phyloP scores from a whole-genome alignment of 169 alveolate genomes.

The Fabrea salina region DNA sequence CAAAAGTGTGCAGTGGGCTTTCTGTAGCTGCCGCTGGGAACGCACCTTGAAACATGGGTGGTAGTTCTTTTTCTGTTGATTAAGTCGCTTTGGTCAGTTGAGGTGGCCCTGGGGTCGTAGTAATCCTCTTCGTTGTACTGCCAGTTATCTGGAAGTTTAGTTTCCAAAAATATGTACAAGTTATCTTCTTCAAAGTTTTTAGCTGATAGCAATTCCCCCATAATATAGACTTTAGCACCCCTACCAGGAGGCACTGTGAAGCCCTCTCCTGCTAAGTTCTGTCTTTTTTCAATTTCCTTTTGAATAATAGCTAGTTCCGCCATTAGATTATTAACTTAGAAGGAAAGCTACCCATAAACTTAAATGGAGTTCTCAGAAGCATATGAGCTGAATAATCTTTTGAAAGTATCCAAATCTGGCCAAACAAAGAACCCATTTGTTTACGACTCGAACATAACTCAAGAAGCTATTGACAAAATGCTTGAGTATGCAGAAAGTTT shows the following conservation, averaged over 20 bases:
- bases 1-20: conserved; percentile 15
- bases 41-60: not conserved
- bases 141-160: conserved; percentile 16
- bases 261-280: conserved; percentile 25
- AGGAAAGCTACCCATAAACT: too few species aligned
- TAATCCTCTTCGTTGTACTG: conserved; percentile 1
- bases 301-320: conserved; percentile 30
- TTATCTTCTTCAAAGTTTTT: conserved; percentile 30
- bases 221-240: conserved; percentile 25
- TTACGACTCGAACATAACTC: not conserved
- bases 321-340: too few species aligned
- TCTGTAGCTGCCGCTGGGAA: conserved; percentile 2
- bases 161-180: not conserved
- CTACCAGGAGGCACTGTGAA: not conserved
- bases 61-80: conserved; percentile 1
- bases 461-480: not conserved
- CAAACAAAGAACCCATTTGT: not conserved
- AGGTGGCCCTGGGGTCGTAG: not conserved
- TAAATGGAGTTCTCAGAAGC: conserved; percentile 30
- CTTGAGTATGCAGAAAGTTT: not conserved
- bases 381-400: conserved; percentile 4
- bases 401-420: not conserved
- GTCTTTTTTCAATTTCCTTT: conserved; percentile 28
- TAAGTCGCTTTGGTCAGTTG: conserved; percentile 20
- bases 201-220: conserved; percentile 24